These are phyloP conservation scores for Camellia granthamiana DNA, from an alignment of 148 eudicot genomes.

Conservation along the genomic window DNA sequence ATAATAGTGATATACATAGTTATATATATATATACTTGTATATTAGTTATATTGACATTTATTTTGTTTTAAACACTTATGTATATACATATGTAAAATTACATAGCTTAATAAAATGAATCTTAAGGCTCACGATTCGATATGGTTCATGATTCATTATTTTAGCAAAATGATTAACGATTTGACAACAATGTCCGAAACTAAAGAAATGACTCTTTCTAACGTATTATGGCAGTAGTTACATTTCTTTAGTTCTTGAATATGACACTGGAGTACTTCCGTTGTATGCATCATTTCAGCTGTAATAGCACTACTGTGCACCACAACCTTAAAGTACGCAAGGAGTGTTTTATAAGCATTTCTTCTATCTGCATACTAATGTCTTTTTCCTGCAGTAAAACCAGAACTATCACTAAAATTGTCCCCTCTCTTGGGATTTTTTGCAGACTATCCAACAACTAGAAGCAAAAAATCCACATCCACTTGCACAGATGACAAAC, in stretches of 20 bases:
- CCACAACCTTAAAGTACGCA: background rate
- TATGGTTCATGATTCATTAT: too few species aligned
- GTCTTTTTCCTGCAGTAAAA: background rate
- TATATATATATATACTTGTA: too few species aligned
- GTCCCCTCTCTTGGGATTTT: background rate
- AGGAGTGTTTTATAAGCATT: background rate
- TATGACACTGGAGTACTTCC: background rate
- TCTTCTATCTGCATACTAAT: background rate
- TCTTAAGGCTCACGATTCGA: too few species aligned
- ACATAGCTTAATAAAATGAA: too few species aligned
- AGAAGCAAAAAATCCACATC: slow-evolving; percentile 48
- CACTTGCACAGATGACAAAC: slow-evolving; percentile 40
- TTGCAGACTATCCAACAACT: slow-evolving; percentile 71
- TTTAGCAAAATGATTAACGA: too few species aligned
- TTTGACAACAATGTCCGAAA: background rate
- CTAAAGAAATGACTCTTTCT: background rate
- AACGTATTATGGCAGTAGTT: background rate
- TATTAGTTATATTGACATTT: too few species aligned
- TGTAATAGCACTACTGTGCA: background rate
- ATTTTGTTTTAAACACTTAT: too few species aligned
- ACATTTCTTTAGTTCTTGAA: background rate
- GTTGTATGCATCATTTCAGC: background rate
- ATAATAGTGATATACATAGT: too few species aligned
- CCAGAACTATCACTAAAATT: background rate
- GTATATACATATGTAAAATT: too few species aligned